Conservation (phyloP, 2,329 filamentous ascomycete species). For the Colletotrichum karsti region DNA sequence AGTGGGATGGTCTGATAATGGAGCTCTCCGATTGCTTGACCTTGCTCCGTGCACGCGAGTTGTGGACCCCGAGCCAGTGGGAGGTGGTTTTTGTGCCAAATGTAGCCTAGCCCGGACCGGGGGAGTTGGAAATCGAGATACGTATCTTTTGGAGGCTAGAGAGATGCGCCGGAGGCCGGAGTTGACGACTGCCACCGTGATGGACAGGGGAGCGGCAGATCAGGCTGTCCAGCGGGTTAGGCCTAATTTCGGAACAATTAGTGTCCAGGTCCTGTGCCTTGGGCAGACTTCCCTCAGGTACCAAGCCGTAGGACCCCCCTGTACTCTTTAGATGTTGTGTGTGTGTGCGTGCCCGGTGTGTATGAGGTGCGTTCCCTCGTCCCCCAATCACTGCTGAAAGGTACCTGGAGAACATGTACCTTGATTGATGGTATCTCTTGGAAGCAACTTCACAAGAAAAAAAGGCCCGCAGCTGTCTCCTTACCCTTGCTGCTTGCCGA, state of each 20-base stretch:
- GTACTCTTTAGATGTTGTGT: neutral
- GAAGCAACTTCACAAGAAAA: neutral
- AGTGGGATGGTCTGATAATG: slow-evolving; percentile 31
- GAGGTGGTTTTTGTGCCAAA: neutral
- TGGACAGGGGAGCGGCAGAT: slow-evolving; percentile 21
- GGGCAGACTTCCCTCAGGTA: slow-evolving; percentile 2
- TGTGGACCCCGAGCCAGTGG: slow-evolving; percentile 2
- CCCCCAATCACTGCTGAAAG: neutral
- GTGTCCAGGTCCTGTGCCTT: neutral
- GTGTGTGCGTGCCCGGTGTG: too few relatives aligned
- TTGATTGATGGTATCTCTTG: slow-evolving; percentile 1
- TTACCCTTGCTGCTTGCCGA: slow-evolving; percentile 13
- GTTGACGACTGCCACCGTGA: neutral
- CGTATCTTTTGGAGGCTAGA: neutral
- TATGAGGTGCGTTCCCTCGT: too few relatives aligned
- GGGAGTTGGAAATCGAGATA: neutral
- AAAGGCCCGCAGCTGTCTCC: slow-evolving; percentile 9
- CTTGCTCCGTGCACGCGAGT: slow-evolving; percentile 15
- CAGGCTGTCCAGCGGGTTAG: neutral
- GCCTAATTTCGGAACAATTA: slow-evolving; percentile 24
- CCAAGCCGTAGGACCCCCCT: neutral
- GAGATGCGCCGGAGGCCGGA: neutral
- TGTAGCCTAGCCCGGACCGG: neutral
- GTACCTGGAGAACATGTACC: neutral
- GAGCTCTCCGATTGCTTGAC: slow-evolving; percentile 17